These are phyloP conservation scores for Nicotiana sylvestris DNA, from an alignment of 257 asterid species.

Conservation along the genomic window DNA sequence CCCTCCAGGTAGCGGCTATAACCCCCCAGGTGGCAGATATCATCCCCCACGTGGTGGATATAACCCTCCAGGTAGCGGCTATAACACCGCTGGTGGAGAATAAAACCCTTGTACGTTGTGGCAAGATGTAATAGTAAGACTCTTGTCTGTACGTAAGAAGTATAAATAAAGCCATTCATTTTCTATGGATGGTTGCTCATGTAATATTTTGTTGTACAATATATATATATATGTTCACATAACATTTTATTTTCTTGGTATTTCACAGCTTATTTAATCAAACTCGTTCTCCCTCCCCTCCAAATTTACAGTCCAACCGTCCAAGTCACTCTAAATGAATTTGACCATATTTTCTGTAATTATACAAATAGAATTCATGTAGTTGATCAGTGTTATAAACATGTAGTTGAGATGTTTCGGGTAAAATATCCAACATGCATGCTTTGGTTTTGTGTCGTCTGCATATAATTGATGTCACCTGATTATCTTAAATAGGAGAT, in stretches of 20 bases:
- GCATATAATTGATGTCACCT: too few relatives aligned
- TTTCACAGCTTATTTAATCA: too few relatives aligned
- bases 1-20: not conserved
- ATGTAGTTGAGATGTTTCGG: too few relatives aligned
- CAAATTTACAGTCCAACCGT: too few relatives aligned
- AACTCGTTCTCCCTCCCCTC: too few relatives aligned
- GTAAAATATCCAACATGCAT: too few relatives aligned
- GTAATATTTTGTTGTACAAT: not conserved
- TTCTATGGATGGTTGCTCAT: not conserved
- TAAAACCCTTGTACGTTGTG: not conserved
- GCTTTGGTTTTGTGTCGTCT: too few relatives aligned
- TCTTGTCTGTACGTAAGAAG: not conserved
- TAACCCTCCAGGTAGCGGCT: not conserved
- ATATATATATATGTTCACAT: not conserved
- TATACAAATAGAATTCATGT: too few relatives aligned
- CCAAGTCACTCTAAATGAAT: too few relatives aligned
- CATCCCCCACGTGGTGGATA: not conserved
- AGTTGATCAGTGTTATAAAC: too few relatives aligned
- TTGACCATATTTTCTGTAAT: too few relatives aligned
- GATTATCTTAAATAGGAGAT: too few relatives aligned
- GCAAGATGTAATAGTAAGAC: not conserved
- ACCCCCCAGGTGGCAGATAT: not conserved
- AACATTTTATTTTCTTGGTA: not conserved
- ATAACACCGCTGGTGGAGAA: not conserved
- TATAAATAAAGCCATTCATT: not conserved